These are phyloP conservation scores for Pyracantha coccinea DNA, from an alignment of 331 rosid species.

Conservation along the genomic window DNA sequence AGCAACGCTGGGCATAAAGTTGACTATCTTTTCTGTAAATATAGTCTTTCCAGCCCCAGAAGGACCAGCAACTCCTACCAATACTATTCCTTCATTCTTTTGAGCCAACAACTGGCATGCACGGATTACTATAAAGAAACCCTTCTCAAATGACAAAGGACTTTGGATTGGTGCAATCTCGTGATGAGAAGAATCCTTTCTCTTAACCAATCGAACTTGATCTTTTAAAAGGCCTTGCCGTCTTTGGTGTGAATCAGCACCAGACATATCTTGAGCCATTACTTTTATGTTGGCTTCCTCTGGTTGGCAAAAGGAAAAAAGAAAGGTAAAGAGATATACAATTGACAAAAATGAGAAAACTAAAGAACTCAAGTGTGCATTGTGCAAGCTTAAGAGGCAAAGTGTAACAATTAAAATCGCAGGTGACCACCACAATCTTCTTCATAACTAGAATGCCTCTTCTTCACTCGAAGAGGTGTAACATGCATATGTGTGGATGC, in stretches of 20 bases:
- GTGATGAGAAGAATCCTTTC: conserved; percentile 57
- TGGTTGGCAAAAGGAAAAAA: neutral
- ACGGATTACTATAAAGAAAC: conserved; percentile 83
- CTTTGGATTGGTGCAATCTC: conserved; percentile 67
- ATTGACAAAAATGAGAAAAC: conserved; percentile 9
- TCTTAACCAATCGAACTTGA: conserved; percentile 74
- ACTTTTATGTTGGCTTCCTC: conserved; percentile 24
- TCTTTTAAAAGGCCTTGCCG: conserved; percentile 87
- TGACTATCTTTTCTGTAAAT: conserved; percentile 85
- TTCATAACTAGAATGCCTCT: neutral
- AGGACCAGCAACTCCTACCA: conserved; percentile 98
- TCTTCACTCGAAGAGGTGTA: neutral
- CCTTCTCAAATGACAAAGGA: conserved; percentile 88
- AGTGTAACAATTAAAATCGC: neutral
- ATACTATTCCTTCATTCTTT: conserved; percentile 76
- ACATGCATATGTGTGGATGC: neutral
- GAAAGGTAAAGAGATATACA: neutral
- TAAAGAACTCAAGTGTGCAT: neutral
- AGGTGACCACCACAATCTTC: neutral
- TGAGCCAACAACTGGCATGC: conserved; percentile 84
- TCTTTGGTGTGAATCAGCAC: conserved; percentile 47
- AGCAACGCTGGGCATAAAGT: conserved; percentile 87
- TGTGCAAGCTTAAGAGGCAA: neutral
- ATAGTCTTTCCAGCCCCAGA: conserved; percentile 97
- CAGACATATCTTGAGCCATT: conserved; percentile 56